phyloP scores from a whole-genome alignment of 176 grass and related monocot species.

The Tillandsia fasciculata region DNA sequence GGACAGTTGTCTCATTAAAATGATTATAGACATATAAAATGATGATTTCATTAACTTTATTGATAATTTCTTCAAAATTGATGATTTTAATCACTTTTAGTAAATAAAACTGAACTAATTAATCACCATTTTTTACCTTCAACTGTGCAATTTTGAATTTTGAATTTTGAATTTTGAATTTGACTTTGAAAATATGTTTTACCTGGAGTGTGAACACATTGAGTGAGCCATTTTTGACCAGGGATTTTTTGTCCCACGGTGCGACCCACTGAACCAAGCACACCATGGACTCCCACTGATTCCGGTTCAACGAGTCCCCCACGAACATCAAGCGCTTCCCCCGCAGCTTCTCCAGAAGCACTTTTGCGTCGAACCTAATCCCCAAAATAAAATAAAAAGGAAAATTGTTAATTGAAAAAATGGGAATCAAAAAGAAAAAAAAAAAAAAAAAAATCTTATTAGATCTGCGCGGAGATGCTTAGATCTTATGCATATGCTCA shows the following conservation, averaged over 20 bases:
- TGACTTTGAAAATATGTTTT: background rate
- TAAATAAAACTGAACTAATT: too few relatives aligned
- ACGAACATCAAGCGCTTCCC: conserved; percentile 73
- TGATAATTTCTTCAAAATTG: too few relatives aligned
- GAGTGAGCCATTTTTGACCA: conserved; percentile 60
- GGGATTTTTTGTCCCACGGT: conserved; percentile 44
- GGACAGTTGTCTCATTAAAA: too few relatives aligned
- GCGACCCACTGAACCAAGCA: conserved; percentile 55
- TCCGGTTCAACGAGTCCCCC: conserved; percentile 63
- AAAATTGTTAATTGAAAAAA: too few relatives aligned
- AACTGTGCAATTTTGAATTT: too few relatives aligned
- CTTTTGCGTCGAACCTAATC: conserved; percentile 45
- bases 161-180: too few relatives aligned
- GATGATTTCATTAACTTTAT: too few relatives aligned
- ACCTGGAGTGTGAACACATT: conserved; percentile 60
- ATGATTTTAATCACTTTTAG: too few relatives aligned
- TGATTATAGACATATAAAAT: background rate
- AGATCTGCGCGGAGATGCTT: too few relatives aligned
- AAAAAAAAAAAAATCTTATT: background rate
- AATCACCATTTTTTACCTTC: too few relatives aligned
- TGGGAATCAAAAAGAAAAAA: too few relatives aligned
- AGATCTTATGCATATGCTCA: too few relatives aligned
- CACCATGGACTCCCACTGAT: conserved; percentile 83
- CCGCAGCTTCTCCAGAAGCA: conserved; percentile 48
- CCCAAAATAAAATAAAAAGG: background rate